phyloP scores from a whole-genome alignment of 75 land plant genomes.

The Cupressus sempervirens region DNA sequence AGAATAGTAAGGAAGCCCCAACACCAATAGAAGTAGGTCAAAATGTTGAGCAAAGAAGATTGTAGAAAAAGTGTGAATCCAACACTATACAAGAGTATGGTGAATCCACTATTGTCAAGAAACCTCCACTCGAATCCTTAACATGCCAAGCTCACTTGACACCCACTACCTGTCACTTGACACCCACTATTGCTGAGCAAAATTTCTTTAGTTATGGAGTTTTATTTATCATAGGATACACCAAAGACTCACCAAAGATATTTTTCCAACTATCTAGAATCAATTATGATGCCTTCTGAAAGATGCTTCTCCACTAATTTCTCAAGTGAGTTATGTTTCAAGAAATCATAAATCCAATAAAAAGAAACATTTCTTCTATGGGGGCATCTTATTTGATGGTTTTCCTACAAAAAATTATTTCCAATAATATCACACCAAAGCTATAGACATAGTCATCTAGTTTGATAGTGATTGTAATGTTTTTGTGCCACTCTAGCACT shows the following conservation, averaged over 20 bases:
- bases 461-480: background rate
- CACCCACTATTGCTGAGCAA: no score
- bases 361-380: constrained; percentile 13
- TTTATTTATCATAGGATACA: constrained; percentile 18
- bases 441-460: no score
- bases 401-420: constrained; percentile 20
- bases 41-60: no score
- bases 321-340: constrained; percentile 7
- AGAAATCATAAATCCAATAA: constrained; percentile 19
- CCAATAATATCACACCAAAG: constrained; percentile 14
- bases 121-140: no score
- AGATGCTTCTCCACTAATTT: constrained; percentile 11
- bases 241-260: constrained; percentile 25
- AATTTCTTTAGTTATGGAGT: no score
- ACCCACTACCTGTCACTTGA: no score
- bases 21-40: no score
- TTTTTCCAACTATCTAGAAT: constrained; percentile 14
- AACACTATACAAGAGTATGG: no score
- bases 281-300: constrained; percentile 4
- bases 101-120: no score
- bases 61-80: no score
- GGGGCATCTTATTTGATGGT: constrained; percentile 1
- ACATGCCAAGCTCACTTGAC: no score
- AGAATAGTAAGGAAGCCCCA: no score
- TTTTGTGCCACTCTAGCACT: constrained; percentile 46